phyloP scores from a whole-genome alignment of 371 early-diverging fungal species.

The Apophysomyces sp. region DNA sequence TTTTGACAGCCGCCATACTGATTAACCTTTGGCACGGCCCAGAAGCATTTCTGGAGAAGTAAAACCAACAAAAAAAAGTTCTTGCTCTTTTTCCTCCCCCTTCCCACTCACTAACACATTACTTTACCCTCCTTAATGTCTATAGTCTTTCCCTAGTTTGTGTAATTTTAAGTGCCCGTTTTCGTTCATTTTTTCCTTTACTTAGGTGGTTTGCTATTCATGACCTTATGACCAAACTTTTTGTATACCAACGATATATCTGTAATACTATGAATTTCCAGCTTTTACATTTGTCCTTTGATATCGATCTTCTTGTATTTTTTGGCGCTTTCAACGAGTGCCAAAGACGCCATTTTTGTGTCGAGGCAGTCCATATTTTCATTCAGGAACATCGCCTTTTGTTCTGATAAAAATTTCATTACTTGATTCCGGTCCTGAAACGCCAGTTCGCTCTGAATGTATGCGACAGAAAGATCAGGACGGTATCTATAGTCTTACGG shows the following conservation, averaged over 20 bases:
- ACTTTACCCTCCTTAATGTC: slow-evolving; percentile 1
- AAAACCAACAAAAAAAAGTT: slow-evolving; percentile 1
- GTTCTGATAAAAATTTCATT: slow-evolving; percentile 45
- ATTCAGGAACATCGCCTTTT: slow-evolving; percentile 22
- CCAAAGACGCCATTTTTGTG: slow-evolving; percentile 52
- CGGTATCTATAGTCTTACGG: slow-evolving; percentile 21
- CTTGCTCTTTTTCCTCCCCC: background rate
- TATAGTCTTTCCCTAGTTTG: background rate
- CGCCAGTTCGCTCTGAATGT: slow-evolving; percentile 50
- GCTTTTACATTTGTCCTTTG: slow-evolving; percentile 51
- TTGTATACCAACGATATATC: background rate
- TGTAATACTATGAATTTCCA: background rate
- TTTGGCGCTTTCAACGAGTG: slow-evolving; percentile 50
- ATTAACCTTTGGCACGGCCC: slow-evolving; percentile 62
- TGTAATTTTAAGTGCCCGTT: slow-evolving; percentile 1
- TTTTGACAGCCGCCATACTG: slow-evolving; percentile 48
- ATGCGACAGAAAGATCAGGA: slow-evolving; percentile 34
- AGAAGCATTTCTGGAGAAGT: slow-evolving; percentile 37
- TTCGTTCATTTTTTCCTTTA: slow-evolving; percentile 1
- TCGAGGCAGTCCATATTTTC: slow-evolving; percentile 35
- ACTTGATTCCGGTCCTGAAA: slow-evolving; percentile 44
- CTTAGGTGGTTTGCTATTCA: slow-evolving; percentile 1
- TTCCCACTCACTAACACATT: slow-evolving; percentile 1
- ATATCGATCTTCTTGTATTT: slow-evolving; percentile 75
- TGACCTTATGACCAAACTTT: background rate